phyloP scores from a whole-genome alignment of 306 rosid genomes.

The Coriaria nepalensis region DNA sequence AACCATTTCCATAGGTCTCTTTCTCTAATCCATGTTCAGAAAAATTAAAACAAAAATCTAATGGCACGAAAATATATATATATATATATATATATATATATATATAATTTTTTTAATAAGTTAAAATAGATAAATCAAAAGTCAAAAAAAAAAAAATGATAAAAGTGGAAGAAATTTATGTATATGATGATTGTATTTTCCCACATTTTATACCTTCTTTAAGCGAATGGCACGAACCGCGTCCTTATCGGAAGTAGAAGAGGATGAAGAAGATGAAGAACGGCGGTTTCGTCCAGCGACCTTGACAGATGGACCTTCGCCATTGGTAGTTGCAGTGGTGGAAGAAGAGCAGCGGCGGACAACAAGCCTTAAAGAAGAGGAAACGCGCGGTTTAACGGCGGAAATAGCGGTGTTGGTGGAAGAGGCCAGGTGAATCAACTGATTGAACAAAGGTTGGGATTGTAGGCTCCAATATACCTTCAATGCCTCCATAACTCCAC shows the following conservation, averaged over 20 bases:
- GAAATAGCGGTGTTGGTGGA: constrained; percentile 10
- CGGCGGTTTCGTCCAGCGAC: constrained; percentile 50
- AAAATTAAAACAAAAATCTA: no score
- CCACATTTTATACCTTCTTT: no score
- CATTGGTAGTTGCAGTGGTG: constrained; percentile 16
- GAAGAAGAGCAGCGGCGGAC: constrained; percentile 45
- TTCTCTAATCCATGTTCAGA: no score
- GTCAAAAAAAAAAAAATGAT: no score
- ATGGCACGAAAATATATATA: no score
- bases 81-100: no score
- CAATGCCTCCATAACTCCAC: constrained; percentile 58
- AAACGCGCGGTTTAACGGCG: no score
- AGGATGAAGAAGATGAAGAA: constrained; percentile 27
- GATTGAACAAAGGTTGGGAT: constrained; percentile 41
- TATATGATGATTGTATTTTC: no score
- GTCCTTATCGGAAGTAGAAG: constrained; percentile 69
- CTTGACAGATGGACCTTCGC: constrained; percentile 16
- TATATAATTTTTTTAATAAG: no score
- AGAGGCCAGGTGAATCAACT: constrained; percentile 24
- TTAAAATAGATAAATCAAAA: no score
- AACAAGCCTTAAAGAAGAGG: constrained; percentile 20
- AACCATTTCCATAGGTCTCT: no score
- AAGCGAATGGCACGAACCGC: constrained; percentile 81
- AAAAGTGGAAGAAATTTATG: no score
- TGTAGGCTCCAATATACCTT: constrained; percentile 30